phyloP scores from a whole-genome alignment of 2,329 filamentous ascomycete genomes.

The Westerdykella aurantiaca region DNA sequence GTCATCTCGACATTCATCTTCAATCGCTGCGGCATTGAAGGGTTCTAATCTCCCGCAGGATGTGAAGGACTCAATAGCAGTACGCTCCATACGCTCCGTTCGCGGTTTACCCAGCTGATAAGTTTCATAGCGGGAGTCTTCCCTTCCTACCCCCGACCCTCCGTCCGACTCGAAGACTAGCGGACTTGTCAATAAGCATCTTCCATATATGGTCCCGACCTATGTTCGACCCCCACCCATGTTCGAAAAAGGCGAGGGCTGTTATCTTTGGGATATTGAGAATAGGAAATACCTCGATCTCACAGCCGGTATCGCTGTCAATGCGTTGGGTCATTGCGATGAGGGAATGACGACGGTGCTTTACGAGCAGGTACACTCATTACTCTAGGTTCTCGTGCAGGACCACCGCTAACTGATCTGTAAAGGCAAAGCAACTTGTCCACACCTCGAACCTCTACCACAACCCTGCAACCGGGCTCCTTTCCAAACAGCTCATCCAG shows the following conservation, averaged over 20 bases:
- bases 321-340: conserved; percentile 85
- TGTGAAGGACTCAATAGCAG: conserved; percentile 40
- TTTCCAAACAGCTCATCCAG: conserved; percentile 79
- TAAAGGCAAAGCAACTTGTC: conserved; percentile 60
- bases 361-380: conserved; percentile 61
- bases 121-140: conserved; percentile 23
- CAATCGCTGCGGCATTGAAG: conserved; percentile 33
- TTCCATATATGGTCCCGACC: conserved; percentile 90
- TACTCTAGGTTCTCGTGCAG: not conserved
- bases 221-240: conserved; percentile 87
- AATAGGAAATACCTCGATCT: conserved; percentile 88
- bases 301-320: conserved; percentile 93
- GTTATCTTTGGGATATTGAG: conserved; percentile 85
- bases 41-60: conserved; percentile 39
- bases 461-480: conserved; percentile 87
- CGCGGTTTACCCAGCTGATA: conserved; percentile 3
- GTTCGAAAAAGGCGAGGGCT: conserved; percentile 82
- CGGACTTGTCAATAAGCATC: conserved; percentile 66
- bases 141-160: conserved; percentile 65
- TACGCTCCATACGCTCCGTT: conserved; percentile 11
- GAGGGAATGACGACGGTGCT: conserved; percentile 69
- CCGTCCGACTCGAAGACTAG: conserved; percentile 66
- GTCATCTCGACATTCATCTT: conserved; percentile 35
- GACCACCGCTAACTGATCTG: conserved; percentile 10
- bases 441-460: conserved; percentile 97